Evolutionary conservation across 306 rosid species (phyloP), one percentile per base, ranked within the genome.

Genomic region (Morella rubra): DNA sequence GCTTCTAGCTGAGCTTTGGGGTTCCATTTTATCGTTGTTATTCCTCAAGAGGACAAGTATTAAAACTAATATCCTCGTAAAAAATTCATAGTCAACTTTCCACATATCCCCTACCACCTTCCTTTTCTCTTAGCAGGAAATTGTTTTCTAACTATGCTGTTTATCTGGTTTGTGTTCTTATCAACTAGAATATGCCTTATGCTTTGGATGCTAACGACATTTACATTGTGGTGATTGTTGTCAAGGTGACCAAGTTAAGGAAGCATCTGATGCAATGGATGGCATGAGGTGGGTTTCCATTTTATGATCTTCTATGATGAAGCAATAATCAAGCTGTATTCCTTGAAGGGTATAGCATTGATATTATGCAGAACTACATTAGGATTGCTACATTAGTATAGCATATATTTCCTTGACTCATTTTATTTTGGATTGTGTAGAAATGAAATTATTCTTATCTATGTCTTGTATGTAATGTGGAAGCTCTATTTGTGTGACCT

Each of bases 211-310:
- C 24, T 56, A 16, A 68, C 13, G 18, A 54, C 20, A 11, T 78
- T 83, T 60, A 61, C 77, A 70, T 69, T 68, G 13, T 76, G 60
- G n/a, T 60, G 56, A 74, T 68, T 46, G 71, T 65, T 75, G 49
- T 14, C 19, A 42, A 94, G 98, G 91, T 85, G 84, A 77, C 13
- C 67, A 80, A 79, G 78, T 68, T 65, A 83, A 87, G 74, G 90
- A 86, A 79, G 84, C 86, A 86, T 60, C 88, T 42, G 77, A 53
- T 54, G 13, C 80, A 70, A 50, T 7, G 59, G 80, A 81, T 71
- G 85, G 68, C 83, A 62, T 69, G 76, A 86, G 97, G 97, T 90
- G 72, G 76, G 92, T 50, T 24, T 62, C 69, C 72, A 42, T 75
- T 73, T 44, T 45, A 75, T 62, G 7, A 40, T 15, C 6, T 16